These are phyloP conservation scores for Wickerhamiella dianesei DNA, from an alignment of 805 yeast species.

Conservation along the genomic window DNA sequence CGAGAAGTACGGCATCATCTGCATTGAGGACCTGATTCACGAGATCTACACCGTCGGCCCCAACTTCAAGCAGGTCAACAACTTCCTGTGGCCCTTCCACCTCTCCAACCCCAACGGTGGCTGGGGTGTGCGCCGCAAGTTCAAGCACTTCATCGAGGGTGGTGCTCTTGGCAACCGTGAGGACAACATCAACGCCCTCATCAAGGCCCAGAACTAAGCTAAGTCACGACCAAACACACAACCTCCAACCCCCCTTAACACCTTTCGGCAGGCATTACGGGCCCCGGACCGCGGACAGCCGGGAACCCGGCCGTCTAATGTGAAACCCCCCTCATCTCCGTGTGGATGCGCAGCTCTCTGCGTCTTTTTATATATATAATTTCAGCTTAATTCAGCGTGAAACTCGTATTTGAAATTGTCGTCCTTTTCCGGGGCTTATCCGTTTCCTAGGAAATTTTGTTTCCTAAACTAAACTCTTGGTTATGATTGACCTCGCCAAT, in stretches of 20 bases:
- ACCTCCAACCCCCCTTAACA: not conserved
- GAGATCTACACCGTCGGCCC: slow-evolving; percentile 95
- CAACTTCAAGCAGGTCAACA: slow-evolving; percentile 96
- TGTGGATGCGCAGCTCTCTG: not conserved
- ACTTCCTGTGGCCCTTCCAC: slow-evolving; percentile 97
- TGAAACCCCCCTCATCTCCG: not conserved
- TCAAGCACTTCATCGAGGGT: slow-evolving; percentile 95
- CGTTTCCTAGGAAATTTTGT: too few species aligned
- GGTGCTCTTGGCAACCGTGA: slow-evolving; percentile 99
- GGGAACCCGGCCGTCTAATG: not conserved
- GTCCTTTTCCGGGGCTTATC: too few species aligned
- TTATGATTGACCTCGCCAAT: too few species aligned
- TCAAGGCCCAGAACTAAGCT: slow-evolving; percentile 80
- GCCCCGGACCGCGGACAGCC: not conserved
- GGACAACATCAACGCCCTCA: slow-evolving; percentile 85
- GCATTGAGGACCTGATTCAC: slow-evolving; percentile 89
- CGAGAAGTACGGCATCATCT: slow-evolving; percentile 86
- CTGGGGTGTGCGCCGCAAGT: slow-evolving; percentile 94
- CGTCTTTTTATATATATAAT: not conserved
- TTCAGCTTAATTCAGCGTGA: not conserved
- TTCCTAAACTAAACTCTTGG: too few species aligned
- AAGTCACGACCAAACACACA: slow-evolving; percentile 4
- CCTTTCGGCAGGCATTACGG: not conserved
- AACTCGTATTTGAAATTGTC: not conserved
- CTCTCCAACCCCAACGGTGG: slow-evolving; percentile 95